Base-by-base conservation (phyloP, 257 asterid genomes). In the Perilla frutescens region DNA sequence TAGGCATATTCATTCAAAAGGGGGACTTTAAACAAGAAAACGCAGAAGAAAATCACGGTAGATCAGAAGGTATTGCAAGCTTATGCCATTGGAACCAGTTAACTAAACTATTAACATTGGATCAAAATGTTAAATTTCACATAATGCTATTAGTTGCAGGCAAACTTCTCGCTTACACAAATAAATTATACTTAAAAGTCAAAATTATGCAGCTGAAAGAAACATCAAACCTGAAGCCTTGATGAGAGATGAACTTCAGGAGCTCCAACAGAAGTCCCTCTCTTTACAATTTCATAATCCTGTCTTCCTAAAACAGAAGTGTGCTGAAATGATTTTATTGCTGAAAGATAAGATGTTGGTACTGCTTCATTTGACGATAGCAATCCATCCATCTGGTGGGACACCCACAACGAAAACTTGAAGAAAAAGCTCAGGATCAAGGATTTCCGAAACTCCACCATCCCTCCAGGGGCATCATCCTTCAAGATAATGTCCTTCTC, bases 401-500 rank as follows among this genome's bases (percentile, higher is more conserved):
- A 88, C 82, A 94, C 91, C 96, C 97, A 88, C 91, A 90, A 81
- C 86, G 82, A 94, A 78, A 87, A 91, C 76, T 94, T 94, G 79
- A 94, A 94, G 85, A 94, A 94, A 81, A 94, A 94, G 75, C 99
- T 90, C 26, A 87, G 74, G 14, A 90, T 82, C 69, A 94, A 76
- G n/a, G 99, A 94, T 81, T 78, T 84, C 47, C 97, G 90, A 65
- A 90, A 94, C 84, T 94, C 99, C 5, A 90, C 89, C 99, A 94
- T 94, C 77, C 99, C 99, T 39, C 99, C 99, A 0, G 97, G 97
- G 31, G 97, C 97, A 83, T 88, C 82, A 78, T 90, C 93, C 80
- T 84, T 90, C 84, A 94, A 75, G 75, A 86, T 82, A 79, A 94
- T 82, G 31, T 94, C 97, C 79, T 87, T 84, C 87, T 84, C 87